Conservation (phyloP, 2,329 filamentous ascomycete genomes). For the Xylaria sp. region DNA sequence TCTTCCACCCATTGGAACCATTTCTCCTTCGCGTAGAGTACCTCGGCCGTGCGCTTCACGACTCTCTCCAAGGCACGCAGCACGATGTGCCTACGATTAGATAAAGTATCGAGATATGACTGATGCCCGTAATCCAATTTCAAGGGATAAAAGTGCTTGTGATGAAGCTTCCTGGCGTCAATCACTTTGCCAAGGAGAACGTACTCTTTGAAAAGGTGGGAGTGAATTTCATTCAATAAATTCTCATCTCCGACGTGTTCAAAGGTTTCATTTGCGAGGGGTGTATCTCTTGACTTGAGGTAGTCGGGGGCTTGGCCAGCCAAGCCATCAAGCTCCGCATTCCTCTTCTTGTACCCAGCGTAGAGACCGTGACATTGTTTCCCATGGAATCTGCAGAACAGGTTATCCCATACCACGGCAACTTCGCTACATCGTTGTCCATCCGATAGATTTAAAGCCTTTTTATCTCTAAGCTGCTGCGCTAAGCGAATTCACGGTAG, state of each 20-base stretch:
- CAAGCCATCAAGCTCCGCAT: slow-evolving; percentile 49
- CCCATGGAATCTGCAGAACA: slow-evolving; percentile 33
- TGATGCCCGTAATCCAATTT: slow-evolving; percentile 43
- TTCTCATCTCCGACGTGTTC: slow-evolving; percentile 45
- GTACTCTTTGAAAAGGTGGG: slow-evolving; percentile 46
- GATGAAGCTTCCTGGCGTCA: slow-evolving; percentile 36
- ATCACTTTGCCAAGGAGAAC: slow-evolving; percentile 38
- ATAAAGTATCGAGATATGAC: slow-evolving; percentile 40
- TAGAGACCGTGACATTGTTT: slow-evolving; percentile 53
- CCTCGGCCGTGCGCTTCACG: slow-evolving; percentile 48
- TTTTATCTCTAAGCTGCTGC: not conserved
- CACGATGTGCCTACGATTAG: slow-evolving; percentile 42
- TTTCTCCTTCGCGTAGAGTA: slow-evolving; percentile 52
- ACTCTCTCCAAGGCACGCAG: slow-evolving; percentile 49
- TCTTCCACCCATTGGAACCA: slow-evolving; percentile 56
- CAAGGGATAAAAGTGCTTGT: slow-evolving; percentile 41
- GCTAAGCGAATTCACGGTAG: not conserved
- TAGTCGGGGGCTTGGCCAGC: slow-evolving; percentile 44
- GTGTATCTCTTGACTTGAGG: slow-evolving; percentile 42
- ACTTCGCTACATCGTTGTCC: slow-evolving; percentile 8
- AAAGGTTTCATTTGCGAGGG: slow-evolving; percentile 49
- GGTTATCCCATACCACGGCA: slow-evolving; percentile 20
- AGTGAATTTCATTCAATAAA: slow-evolving; percentile 46
- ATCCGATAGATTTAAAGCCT: slow-evolving; percentile 26
- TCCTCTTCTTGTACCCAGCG: slow-evolving; percentile 55